Percentiles rank a stretch among this genome's conserved stretches.
These are phyloP conservation scores for Pseudozyma tsukubaensis DNA, from an alignment of 1,284 basidiomycete species.

Conservation along the genomic window DNA sequence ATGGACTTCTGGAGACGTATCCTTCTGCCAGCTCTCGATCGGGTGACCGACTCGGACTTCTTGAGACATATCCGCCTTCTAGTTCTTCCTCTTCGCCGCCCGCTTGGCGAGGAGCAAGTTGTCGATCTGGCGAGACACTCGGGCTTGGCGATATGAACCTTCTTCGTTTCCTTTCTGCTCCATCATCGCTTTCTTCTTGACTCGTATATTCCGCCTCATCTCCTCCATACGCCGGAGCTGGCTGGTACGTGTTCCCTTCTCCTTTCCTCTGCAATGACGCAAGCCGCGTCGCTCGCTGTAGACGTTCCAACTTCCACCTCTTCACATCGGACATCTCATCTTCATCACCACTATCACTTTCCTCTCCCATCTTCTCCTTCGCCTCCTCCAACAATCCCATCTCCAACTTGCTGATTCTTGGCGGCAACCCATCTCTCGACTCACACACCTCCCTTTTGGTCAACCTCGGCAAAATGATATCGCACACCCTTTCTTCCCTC, in stretches of 20 bases:
- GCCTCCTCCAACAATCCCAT: slow-evolving; percentile 76
- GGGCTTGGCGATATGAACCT: slow-evolving; percentile 25
- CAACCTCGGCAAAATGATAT: slow-evolving; percentile 92
- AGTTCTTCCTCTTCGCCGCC: slow-evolving; percentile 32
- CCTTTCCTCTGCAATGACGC: not conserved
- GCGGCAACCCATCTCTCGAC: slow-evolving; percentile 84
- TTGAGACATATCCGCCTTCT: slow-evolving; percentile 17
- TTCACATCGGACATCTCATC: slow-evolving; percentile 16
- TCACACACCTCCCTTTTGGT: slow-evolving; percentile 87
- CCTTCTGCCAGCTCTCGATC: slow-evolving; percentile 11
- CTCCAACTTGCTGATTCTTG: slow-evolving; percentile 76
- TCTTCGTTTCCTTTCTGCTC: slow-evolving; percentile 22
- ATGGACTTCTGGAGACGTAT: not conserved
- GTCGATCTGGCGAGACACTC: slow-evolving; percentile 35
- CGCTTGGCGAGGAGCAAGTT: slow-evolving; percentile 9
- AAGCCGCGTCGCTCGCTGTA: slow-evolving; percentile 7
- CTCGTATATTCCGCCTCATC: slow-evolving; percentile 47
- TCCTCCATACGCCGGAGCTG: not conserved
- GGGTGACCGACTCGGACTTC: slow-evolving; percentile 17
- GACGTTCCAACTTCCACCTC: slow-evolving; percentile 34
- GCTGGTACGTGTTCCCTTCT: not conserved
- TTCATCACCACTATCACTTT: not conserved
- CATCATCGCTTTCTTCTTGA: slow-evolving; percentile 71
- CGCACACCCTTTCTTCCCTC: slow-evolving; percentile 90
- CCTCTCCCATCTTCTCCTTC: slow-evolving; percentile 20